Conservation (phyloP, 305 asterid species). For the Fraxinus floribunda region DNA sequence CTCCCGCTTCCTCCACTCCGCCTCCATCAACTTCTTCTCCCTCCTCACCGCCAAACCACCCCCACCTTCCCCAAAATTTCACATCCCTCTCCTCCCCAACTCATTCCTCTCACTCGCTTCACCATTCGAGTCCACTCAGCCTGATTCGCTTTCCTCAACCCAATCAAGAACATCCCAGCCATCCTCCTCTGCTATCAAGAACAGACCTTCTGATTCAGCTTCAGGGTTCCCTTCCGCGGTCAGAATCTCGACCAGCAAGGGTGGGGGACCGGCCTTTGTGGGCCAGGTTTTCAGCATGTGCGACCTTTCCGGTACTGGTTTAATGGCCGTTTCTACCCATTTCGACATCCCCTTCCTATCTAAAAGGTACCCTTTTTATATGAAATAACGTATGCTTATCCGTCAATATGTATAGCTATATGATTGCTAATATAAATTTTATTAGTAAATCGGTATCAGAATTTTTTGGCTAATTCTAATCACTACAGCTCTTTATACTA, state of each 20-base stretch:
- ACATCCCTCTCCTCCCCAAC: conserved; percentile 39
- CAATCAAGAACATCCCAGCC: conserved; percentile 19
- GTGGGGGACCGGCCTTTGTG: conserved; percentile 89
- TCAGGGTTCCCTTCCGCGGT: conserved; percentile 65
- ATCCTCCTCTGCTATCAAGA: conserved; percentile 26
- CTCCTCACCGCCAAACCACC: conserved; percentile 26
- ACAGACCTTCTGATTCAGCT: conserved; percentile 40
- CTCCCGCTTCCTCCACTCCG: conserved; percentile 34
- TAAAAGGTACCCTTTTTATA: conserved; percentile 47
- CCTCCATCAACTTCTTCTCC: conserved; percentile 38
- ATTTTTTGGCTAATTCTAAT: neutral
- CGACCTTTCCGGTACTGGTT: conserved; percentile 91
- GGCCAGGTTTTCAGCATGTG: conserved; percentile 98
- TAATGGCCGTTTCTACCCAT: conserved; percentile 91
- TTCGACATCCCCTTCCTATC: conserved; percentile 83
- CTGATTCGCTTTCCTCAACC: conserved; percentile 31
- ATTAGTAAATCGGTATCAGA: neutral
- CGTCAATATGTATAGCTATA: neutral
- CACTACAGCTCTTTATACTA: neutral
- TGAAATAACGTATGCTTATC: neutral
- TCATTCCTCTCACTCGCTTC: conserved; percentile 34
- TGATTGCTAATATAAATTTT: neutral
- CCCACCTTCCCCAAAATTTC: conserved; percentile 28
- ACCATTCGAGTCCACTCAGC: conserved; percentile 35
- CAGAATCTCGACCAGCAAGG: conserved; percentile 50